A percentile compares a stretch with the other conserved stretches of the same genome.
These are phyloP conservation scores for Ascochyta koolunga DNA, from an alignment of 2,329 filamentous ascomycete genomes.

Conservation along the genomic window DNA sequence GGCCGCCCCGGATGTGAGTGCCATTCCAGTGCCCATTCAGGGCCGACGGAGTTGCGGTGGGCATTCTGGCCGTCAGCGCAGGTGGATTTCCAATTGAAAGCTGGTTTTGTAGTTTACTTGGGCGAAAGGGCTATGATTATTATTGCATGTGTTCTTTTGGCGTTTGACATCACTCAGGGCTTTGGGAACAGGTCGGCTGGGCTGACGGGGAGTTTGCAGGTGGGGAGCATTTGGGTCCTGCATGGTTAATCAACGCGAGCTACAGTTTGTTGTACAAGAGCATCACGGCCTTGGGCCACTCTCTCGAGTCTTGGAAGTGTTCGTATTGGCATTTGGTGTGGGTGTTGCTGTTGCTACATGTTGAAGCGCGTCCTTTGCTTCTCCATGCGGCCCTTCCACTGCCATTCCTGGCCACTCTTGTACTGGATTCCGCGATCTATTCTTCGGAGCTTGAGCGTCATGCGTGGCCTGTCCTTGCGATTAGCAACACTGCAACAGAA, in stretches of 20 bases:
- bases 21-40: neutral
- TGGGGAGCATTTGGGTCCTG: neutral
- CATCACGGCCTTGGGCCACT: constrained; percentile 1
- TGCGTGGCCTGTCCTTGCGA: constrained; percentile 48
- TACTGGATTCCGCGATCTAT: constrained; percentile 87
- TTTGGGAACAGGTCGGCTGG: constrained; percentile 5
- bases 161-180: constrained; percentile 1
- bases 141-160: constrained; percentile 9
- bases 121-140: neutral
- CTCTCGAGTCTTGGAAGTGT: neutral
- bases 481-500: neutral
- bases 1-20: neutral
- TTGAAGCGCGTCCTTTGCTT: constrained; percentile 94
- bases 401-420: constrained; percentile 83
- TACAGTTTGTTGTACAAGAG: neutral
- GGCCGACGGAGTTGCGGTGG: no score
- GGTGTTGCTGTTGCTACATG: constrained; percentile 59
- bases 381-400: constrained; percentile 96
- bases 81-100: neutral
- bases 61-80: neutral
- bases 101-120: neutral
- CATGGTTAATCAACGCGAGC: neutral
- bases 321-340: neutral
- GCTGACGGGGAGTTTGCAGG: neutral
- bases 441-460: constrained; percentile 86